Evolutionary conservation across 345 rosid genomes (phyloP), one percentile per base, ranked within the genome.

Genomic region (Brassica nigra): DNA sequence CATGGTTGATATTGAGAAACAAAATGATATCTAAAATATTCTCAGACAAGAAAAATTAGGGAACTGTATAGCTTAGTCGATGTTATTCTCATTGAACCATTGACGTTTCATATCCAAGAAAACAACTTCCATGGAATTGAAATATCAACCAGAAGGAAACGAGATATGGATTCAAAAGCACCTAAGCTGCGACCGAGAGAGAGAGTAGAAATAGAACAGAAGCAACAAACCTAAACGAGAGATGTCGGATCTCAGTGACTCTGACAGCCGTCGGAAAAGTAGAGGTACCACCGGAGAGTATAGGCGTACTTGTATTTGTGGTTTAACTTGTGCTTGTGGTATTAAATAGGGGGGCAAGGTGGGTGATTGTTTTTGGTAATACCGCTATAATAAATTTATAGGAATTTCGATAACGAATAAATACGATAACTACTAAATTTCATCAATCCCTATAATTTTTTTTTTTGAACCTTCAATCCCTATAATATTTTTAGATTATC

Each of bases 191-290:
- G 18, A 62, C 28, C 29, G 6, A 15, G 18, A 37, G 37, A 71
- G 15, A 39, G 62, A 74, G 64, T 27, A 10, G 5, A 58, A 8
- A 58, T 9, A 9, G 6, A 58, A 68, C 7, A 10, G 55, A 76
- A 57, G 15, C 9, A 62, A 36, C 31, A 7, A 64, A 79, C 78
- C 82, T 39, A 34, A 57, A 4, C 4, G 71, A 71, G 16, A 71
- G 58, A 27, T 14, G 62, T 44, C 16, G 62, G 70, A 70, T 78
- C 81, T 77, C 64, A 33, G 74, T 47, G 62, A 68, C 57, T 61
- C 15, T 49, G 68, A 16, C 6, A 39, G 72, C 2, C 70, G 80
- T 23, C 71, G 61, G 71, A 11, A 68, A 36, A 78, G 10, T 64
- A 71, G 49, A 42, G 5, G 61, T 39, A 57, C 61, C 77, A 62